These are phyloP conservation scores for Rubus idaeus DNA, from an alignment of 306 rosid genomes.

Conservation along the genomic window DNA sequence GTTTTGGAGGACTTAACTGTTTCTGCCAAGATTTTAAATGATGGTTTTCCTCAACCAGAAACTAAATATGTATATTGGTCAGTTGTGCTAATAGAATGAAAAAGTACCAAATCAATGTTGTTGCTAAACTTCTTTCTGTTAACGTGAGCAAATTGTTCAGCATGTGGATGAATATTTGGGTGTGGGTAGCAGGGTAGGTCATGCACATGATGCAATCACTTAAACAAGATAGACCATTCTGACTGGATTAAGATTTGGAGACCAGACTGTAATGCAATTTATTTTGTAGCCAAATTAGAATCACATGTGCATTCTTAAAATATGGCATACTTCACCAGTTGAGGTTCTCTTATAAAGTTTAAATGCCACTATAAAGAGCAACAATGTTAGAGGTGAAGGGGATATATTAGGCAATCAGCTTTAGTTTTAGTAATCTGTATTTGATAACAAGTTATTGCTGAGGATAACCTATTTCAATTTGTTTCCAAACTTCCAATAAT, in stretches of 20 bases:
- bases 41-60: constrained; percentile 5
- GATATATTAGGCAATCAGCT: background rate
- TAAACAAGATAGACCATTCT: background rate
- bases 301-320: background rate
- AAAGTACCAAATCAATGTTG: background rate
- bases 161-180: background rate
- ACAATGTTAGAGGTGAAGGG: background rate
- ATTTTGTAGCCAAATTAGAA: background rate
- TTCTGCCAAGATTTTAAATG: background rate
- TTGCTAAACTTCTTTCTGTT: background rate
- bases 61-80: background rate
- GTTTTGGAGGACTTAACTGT: background rate
- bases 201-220: background rate
- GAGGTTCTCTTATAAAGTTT: background rate
- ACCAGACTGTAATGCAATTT: background rate
- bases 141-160: background rate
- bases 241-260: background rate
- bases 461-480: background rate
- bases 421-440: background rate
- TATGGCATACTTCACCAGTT: background rate
- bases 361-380: background rate
- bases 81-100: background rate
- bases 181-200: constrained; percentile 7
- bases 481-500: constrained; percentile 4
- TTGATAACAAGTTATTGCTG: constrained; percentile 4